phyloP scores from a whole-genome alignment of 768 basidiomycete genomes.

The Suillus fuscotomentosus region DNA sequence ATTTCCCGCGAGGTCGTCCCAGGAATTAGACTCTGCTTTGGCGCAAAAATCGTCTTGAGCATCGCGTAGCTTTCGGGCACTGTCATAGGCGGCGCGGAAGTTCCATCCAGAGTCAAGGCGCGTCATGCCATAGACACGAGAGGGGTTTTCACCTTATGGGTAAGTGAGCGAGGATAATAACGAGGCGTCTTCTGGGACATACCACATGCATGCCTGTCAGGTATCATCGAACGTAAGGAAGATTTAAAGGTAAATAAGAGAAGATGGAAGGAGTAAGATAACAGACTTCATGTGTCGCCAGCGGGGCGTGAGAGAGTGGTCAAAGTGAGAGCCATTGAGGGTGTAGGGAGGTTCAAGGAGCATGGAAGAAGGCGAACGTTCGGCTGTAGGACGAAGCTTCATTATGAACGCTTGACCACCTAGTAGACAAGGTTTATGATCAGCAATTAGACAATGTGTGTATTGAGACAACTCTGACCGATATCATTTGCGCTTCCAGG shows the following conservation, averaged over 20 bases:
- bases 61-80: constrained; percentile 65
- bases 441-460: background rate
- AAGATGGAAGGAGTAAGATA: background rate
- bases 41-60: constrained; percentile 73
- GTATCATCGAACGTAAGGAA: background rate
- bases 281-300: constrained; percentile 30
- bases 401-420: constrained; percentile 53
- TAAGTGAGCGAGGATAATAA: background rate
- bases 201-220: constrained; percentile 39
- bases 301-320: constrained; percentile 18
- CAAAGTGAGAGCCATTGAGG: constrained; percentile 26
- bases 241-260: background rate
- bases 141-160: constrained; percentile 31
- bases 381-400: constrained; percentile 47
- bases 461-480: constrained; percentile 17
- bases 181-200: constrained; percentile 22
- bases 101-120: constrained; percentile 83
- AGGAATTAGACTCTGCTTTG: constrained; percentile 48
- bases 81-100: constrained; percentile 75
- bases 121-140: constrained; percentile 41
- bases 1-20: constrained; percentile 34
- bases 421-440: constrained; percentile 11
- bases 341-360: constrained; percentile 50
- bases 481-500: constrained; percentile 42
- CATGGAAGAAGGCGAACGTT: constrained; percentile 45